Conservation (phyloP, 352 stramenopile genomes). For the Phytophthora citrophthora region DNA sequence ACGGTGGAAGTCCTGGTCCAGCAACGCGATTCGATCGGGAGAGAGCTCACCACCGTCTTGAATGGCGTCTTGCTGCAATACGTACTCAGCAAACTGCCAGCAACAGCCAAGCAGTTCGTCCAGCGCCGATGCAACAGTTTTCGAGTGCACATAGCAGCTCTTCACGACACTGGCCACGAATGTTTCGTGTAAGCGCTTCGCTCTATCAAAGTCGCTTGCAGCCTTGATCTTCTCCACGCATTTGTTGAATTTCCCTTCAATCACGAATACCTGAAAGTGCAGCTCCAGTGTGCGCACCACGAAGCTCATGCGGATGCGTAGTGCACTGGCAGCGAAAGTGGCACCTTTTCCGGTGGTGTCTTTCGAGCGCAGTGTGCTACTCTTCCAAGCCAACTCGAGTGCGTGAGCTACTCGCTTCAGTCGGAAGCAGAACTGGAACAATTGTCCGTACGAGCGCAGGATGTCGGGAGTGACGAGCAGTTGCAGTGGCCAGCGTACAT, state of each 20-base stretch:
- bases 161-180: constrained; percentile 75
- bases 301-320: constrained; percentile 78
- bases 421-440: constrained; percentile 85
- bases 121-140: constrained; percentile 60
- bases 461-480: constrained; percentile 63
- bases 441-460: constrained; percentile 62
- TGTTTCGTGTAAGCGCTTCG: constrained; percentile 72
- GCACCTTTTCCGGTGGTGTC: constrained; percentile 9
- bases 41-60: constrained; percentile 18
- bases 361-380: constrained; percentile 41
- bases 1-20: constrained; percentile 61
- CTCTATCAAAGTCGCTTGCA: constrained; percentile 68
- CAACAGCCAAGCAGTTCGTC: constrained; percentile 67
- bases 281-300: constrained; percentile 76
- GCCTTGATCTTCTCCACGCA: constrained; percentile 57
- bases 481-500: constrained; percentile 72
- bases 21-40: constrained; percentile 37
- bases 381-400: constrained; percentile 74
- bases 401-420: constrained; percentile 76
- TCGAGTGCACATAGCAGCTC: constrained; percentile 75
- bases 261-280: constrained; percentile 83
- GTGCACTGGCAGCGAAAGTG: constrained; percentile 34
- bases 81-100: constrained; percentile 79
- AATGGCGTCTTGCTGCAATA: constrained; percentile 46
- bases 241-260: constrained; percentile 68